Evolutionary conservation across 2,329 filamentous ascomycete species (phyloP).

Genomic region (Alternaria postmessia): DNA sequence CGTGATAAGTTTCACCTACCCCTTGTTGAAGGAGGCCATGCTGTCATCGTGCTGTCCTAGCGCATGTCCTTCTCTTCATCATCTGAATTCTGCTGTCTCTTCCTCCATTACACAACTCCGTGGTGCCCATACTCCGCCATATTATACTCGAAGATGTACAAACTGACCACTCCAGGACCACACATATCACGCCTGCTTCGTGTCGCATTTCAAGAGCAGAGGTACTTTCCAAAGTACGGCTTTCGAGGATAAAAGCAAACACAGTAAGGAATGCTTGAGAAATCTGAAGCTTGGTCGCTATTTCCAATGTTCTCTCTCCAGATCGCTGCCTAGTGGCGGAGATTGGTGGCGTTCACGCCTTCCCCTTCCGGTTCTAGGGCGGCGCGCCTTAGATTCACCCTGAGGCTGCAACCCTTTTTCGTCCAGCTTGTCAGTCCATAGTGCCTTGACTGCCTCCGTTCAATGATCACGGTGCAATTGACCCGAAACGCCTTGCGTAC

Average conservation of each 20-base stretch:
- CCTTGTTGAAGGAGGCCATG: neutral
- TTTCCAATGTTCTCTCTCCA: neutral
- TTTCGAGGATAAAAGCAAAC: neutral
- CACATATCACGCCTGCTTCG: neutral
- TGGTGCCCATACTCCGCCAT: neutral
- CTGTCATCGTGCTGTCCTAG: too few relatives aligned
- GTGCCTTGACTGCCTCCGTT: neutral
- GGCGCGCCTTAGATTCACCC: neutral
- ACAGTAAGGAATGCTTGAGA: neutral
- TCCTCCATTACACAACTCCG: neutral
- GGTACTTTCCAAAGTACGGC: neutral
- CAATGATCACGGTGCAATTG: neutral
- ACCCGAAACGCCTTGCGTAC: neutral
- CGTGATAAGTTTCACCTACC: neutral
- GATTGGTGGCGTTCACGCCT: neutral
- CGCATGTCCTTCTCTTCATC: too few relatives aligned
- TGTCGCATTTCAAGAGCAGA: neutral
- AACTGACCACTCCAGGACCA: neutral
- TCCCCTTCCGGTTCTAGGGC: neutral
- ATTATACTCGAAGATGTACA: neutral
- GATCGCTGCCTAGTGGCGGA: constrained; percentile 1
- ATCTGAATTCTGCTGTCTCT: too few relatives aligned
- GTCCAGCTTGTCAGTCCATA: neutral
- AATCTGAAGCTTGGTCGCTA: neutral
- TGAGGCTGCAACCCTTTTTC: neutral